Evolutionary conservation across 306 rosid species (phyloP).

Genomic region (Spatholobus suberectus): DNA sequence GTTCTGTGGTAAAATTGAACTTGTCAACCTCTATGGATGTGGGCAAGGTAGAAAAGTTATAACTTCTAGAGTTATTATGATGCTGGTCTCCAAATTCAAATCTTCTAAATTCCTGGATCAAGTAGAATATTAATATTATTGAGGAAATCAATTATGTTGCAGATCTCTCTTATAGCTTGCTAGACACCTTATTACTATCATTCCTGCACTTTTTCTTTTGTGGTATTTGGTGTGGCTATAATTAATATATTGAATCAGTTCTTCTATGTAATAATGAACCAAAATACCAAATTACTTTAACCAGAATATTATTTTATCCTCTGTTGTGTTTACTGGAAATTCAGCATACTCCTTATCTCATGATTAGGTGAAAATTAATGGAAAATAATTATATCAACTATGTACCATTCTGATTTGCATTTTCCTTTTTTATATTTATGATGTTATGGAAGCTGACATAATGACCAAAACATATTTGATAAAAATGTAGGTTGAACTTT

Average conservation of each 20-base stretch:
- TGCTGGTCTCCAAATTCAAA: constrained; percentile 11
- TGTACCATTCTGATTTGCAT: constrained; percentile 1
- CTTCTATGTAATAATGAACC: constrained; percentile 12
- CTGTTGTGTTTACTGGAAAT: neutral
- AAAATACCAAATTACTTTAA: constrained; percentile 25
- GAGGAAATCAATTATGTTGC: constrained; percentile 13
- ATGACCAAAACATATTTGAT: constrained; percentile 22
- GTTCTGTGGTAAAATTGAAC: constrained; percentile 31
- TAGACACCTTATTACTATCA: constrained; percentile 25
- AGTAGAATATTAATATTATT: constrained; percentile 2
- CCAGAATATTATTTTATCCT: constrained; percentile 3
- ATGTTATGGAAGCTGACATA: neutral
- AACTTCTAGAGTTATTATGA: constrained; percentile 11
- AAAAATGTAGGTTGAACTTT: constrained; percentile 16
- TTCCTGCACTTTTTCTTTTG: constrained; percentile 10
- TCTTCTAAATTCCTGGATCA: constrained; percentile 20
- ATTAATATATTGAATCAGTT: constrained; percentile 18
- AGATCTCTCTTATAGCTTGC: constrained; percentile 19
- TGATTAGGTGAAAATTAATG: constrained; percentile 25
- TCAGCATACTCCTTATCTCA: neutral
- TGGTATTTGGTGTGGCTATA: constrained; percentile 27
- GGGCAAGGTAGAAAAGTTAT: neutral
- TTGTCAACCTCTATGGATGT: neutral
- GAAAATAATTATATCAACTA: constrained; percentile 14
- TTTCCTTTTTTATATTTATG: constrained; percentile 28